Conservation (phyloP, 495 filamentous ascomycete species). For the Penicillium canariense region DNA sequence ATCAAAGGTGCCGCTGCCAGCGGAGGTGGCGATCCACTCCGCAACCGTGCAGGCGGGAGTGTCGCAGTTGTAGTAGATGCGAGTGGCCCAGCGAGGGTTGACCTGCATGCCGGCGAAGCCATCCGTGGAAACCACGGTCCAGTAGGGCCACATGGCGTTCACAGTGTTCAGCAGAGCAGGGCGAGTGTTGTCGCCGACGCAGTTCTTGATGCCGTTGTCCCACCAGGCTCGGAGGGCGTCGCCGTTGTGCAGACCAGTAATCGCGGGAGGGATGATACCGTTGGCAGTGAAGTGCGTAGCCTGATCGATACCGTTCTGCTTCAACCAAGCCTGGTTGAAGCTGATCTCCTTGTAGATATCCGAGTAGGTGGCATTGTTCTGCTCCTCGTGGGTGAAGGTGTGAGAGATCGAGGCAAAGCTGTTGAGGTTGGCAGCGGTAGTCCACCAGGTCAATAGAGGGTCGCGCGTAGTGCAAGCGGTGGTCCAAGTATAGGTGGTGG, state of each 20-base stretch:
- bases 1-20: slow-evolving; percentile 47
- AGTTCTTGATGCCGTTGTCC: slow-evolving; percentile 57
- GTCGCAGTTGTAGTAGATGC: slow-evolving; percentile 66
- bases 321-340: slow-evolving; percentile 60
- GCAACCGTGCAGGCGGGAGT: slow-evolving; percentile 51
- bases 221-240: slow-evolving; percentile 59
- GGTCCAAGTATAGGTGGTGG: slow-evolving; percentile 48
- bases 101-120: slow-evolving; percentile 58
- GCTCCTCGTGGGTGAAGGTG: slow-evolving; percentile 60
- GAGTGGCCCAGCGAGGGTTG: slow-evolving; percentile 60
- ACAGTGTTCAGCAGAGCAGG: slow-evolving; percentile 45
- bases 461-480: slow-evolving; percentile 48
- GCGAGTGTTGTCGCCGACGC: slow-evolving; percentile 63
- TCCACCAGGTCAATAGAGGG: slow-evolving; percentile 50
- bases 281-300: slow-evolving; percentile 44
- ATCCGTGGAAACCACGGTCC: slow-evolving; percentile 47
- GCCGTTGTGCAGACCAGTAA: slow-evolving; percentile 64
- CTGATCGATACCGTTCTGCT: slow-evolving; percentile 45
- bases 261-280: slow-evolving; percentile 62
- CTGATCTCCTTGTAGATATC: slow-evolving; percentile 56
- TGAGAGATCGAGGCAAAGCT: slow-evolving; percentile 57
- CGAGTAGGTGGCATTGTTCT: slow-evolving; percentile 59
- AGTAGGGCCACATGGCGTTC: slow-evolving; percentile 55
- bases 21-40: slow-evolving; percentile 62
- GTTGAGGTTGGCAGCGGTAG: slow-evolving; percentile 44